These are phyloP conservation scores for Leccinum huronense DNA, from an alignment of 1,284 basidiomycete species.

Conservation along the genomic window DNA sequence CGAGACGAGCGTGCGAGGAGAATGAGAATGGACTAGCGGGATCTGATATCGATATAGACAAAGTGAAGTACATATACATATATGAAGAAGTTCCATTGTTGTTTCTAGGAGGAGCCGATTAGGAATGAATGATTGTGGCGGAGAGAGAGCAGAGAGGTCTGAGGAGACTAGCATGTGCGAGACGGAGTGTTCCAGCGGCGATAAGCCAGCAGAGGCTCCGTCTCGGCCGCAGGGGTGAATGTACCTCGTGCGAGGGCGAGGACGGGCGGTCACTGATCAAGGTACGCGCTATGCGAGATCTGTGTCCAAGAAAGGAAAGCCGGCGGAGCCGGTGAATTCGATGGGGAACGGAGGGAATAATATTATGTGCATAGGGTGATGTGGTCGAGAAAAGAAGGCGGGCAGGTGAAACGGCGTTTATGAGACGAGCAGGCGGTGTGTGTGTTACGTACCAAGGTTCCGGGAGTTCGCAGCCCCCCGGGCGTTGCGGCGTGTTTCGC, in stretches of 20 bases:
- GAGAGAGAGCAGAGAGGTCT: background rate
- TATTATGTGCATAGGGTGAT: background rate
- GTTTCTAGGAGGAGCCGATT: background rate
- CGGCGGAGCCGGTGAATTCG: constrained; percentile 12
- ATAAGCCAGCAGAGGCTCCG: constrained; percentile 21
- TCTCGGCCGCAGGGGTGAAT: constrained; percentile 7
- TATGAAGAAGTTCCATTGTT: background rate
- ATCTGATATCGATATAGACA: background rate
- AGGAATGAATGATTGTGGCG: background rate
- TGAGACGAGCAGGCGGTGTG: constrained; percentile 4
- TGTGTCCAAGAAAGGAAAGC: background rate
- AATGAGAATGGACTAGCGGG: background rate
- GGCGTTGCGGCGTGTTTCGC: background rate
- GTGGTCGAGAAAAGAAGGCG: constrained; percentile 1
- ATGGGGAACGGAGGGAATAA: background rate
- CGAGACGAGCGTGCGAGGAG: background rate
- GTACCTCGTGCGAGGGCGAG: background rate
- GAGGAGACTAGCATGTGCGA: too few relatives aligned
- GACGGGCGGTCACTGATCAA: background rate
- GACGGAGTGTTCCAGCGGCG: constrained; percentile 14
- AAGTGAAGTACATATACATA: background rate
- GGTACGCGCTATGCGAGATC: constrained; percentile 2
- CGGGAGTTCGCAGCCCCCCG: background rate
- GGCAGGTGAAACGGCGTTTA: constrained; percentile 30
- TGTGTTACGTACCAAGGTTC: background rate